phyloP scores from a whole-genome alignment of 805 yeast genomes.

The Metschnikowia rubicola region DNA sequence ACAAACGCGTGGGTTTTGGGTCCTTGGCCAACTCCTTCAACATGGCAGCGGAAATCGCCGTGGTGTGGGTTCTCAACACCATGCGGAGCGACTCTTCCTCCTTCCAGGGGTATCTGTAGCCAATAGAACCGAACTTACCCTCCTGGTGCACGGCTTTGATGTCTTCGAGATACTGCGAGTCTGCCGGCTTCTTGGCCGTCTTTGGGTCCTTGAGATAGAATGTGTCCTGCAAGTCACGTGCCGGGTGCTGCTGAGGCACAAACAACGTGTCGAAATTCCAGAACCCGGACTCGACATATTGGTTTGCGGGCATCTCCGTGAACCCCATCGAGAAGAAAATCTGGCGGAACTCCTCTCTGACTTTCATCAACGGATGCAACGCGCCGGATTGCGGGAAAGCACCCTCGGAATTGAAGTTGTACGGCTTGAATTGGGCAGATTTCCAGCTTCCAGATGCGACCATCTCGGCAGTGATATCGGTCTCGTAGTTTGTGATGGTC shows the following conservation, averaged over 20 bases:
- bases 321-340: conserved; percentile 97
- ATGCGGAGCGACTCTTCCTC: conserved; percentile 84
- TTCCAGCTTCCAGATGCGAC: conserved; percentile 79
- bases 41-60: conserved; percentile 89
- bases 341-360: conserved; percentile 95
- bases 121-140: conserved; percentile 91
- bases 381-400: conserved; percentile 84
- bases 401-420: conserved; percentile 96
- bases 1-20: conserved; percentile 86
- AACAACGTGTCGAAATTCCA: conserved; percentile 97
- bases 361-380: conserved; percentile 93
- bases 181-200: conserved; percentile 78
- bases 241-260: conserved; percentile 99
- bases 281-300: conserved; percentile 96
- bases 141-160: conserved; percentile 81
- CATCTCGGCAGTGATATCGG: conserved; percentile 96
- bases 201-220: conserved; percentile 94
- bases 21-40: conserved; percentile 81
- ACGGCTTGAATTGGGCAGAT: conserved; percentile 82
- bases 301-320: conserved; percentile 98
- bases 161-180: conserved; percentile 71
- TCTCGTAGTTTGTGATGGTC: conserved; percentile 76
- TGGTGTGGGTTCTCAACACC: conserved; percentile 96
- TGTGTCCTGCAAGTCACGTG: conserved; percentile 98
- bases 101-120: conserved; percentile 98